Base-by-base conservation (phyloP, 345 rosid genomes). In the Moricandia moricandioides region DNA sequence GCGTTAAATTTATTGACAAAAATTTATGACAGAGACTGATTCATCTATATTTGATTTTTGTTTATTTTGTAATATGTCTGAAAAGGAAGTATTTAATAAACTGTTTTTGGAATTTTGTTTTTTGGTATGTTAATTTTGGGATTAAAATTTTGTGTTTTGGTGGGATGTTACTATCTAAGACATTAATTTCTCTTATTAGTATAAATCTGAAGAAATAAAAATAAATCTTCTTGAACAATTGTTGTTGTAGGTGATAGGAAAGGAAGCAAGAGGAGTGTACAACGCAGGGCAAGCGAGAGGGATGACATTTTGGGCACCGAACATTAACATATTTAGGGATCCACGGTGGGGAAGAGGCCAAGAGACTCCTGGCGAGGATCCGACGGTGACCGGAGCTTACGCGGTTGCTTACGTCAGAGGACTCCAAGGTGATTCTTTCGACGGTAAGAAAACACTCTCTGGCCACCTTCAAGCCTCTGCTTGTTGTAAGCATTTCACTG, bases 281-380 rank as follows among this genome's bases (percentile, higher is more conserved):
- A 87, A 88, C 54, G 83, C 87, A 21, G 92, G 92, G 14, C 86
- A 87, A 77, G 90, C 95, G 0, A 79, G 21, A 2, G 91, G 93
- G 27, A 83, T 93, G 88, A 85, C 96, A 37, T 87, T 83, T 80
- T 87, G 94, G 97, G 89, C 94, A 54, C 97, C 97, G 0, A 88
- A 88, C 74, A 87, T 91, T 27, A 89, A 91, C 84, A 86, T 93
- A 31, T 91, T 89, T n/a, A 69, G 96, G 63, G 97, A 91, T 70
- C 98, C 96, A 11, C 88, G 96, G 72, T 93, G 94, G 97, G 98
- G 96, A 6, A 83, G 94, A 67, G 96, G 96, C 34, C 98, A 91
- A 73, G 98, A 91, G 73, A 93, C 96, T 31, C 92, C 92, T 5
- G 98, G 97, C 16, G 96, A 93, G 60, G 98, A 91, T 84, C 98